Evolutionary conservation across 768 basidiomycete genomes (phyloP), one percentile per base, ranked within the genome.

Genomic region (Pisolithus tinctorius): DNA sequence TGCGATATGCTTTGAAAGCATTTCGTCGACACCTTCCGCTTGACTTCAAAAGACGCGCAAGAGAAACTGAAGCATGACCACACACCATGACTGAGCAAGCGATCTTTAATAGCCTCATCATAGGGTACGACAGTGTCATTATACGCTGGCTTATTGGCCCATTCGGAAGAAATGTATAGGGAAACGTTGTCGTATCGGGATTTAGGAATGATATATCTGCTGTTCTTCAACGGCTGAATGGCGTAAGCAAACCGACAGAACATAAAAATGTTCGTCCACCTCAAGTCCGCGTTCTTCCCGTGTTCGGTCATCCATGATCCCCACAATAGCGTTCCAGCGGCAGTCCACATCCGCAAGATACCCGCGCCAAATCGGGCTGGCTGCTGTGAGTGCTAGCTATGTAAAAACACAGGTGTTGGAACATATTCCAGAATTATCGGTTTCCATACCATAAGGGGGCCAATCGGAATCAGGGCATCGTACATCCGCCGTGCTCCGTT

Each of bases 241-340:
- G 10, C 30, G 41, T 20, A 26, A 34, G 4, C 49, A 58, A n/a
- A 57, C 27, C 16, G 47, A 43, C 5, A 42, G 47, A 48, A 49
- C 30, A 41, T 40, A 51, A 53, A 51, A 50, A 4, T 7, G 14
- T 51, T 17, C 5, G 88, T 90, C 79, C 86, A 88, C 53, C 43
- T 9, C 26, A 26, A 86, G 56, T 5, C 94, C 94, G 51, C 95
- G 82, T 68, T 99, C 96, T 65, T 97, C 95, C 55, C 86, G 82
- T 13, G 93, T 98, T 46, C 96, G 82, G 69, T 98, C 95, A 62
- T 99, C 96, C 0, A 99, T 95, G 61, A 91, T 92, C 17, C 89
- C 96, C 9, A 96, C 88, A 56, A 99, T 96, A 9, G 98, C 96
- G 61, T 97, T 91, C 96, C 96, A 99, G 40, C 96, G 83, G 62